Conservation (phyloP, 352 stramenopile genomes). For the Phytopythium cucurbitacearum region DNA sequence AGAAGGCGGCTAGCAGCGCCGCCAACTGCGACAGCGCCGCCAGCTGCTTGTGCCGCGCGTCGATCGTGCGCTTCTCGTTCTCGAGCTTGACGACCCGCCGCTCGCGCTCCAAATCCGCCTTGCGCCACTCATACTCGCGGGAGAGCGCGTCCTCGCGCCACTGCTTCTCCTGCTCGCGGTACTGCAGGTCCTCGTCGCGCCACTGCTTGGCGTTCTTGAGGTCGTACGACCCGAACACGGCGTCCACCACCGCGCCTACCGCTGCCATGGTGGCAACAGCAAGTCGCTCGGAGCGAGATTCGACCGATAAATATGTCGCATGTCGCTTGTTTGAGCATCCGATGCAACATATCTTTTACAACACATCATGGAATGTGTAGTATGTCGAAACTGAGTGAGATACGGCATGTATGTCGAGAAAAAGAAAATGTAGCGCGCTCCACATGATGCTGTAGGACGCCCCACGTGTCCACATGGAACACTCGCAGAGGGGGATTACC, state of each 20-base stretch:
- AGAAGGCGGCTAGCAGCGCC: constrained; percentile 63
- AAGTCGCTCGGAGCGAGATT: neutral
- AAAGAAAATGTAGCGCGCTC: neutral
- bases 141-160: constrained; percentile 72
- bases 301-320: no score
- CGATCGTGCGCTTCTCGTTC: constrained; percentile 74
- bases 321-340: no score
- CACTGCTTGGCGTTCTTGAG: constrained; percentile 84
- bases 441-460: neutral
- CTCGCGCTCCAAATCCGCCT: constrained; percentile 66
- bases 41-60: constrained; percentile 63
- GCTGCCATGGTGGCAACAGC: constrained; percentile 17
- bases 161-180: constrained; percentile 77
- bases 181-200: constrained; percentile 71
- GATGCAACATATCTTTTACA: no score
- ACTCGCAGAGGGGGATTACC: no score
- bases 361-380: no score
- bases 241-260: constrained; percentile 61
- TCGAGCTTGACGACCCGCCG: constrained; percentile 70
- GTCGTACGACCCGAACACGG: constrained; percentile 82
- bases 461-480: neutral
- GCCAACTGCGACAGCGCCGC: constrained; percentile 57
- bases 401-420: no score
- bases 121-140: constrained; percentile 62
- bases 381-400: no score